These are phyloP conservation scores for Pythium aristosporum DNA, from an alignment of 352 stramenopile species.

Conservation along the genomic window DNA sequence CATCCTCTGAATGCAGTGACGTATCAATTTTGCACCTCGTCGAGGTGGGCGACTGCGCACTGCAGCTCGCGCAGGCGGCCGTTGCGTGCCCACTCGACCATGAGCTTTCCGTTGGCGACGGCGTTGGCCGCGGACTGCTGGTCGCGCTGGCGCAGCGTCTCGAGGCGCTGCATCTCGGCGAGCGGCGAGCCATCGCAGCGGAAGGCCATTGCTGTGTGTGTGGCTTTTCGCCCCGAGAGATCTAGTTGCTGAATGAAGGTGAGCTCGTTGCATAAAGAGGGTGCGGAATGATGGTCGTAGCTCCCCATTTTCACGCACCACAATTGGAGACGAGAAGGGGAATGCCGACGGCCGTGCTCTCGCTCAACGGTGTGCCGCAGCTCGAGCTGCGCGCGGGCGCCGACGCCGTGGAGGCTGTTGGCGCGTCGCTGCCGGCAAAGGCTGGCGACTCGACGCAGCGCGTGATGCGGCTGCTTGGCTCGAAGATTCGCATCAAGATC, in stretches of 20 bases:
- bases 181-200: conserved; percentile 34
- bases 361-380: conserved; percentile 59
- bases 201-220: conserved; percentile 30
- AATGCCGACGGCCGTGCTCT: conserved; percentile 42
- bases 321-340: no score
- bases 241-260: background rate
- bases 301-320: background rate
- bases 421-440: background rate
- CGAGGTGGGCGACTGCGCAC: conserved; percentile 43
- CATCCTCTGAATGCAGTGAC: background rate
- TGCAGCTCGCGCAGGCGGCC: conserved; percentile 56
- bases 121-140: conserved; percentile 54
- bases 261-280: conserved; percentile 1
- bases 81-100: conserved; percentile 44
- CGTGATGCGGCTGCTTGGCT: conserved; percentile 61
- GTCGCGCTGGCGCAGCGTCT: conserved; percentile 42
- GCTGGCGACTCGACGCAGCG: conserved; percentile 49
- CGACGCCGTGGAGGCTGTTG: conserved; percentile 18
- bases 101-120: conserved; percentile 62
- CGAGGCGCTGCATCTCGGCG: conserved; percentile 61
- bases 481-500: conserved; percentile 62
- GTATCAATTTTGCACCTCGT: conserved; percentile 29
- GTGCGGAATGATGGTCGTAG: background rate
- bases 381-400: conserved; percentile 35
- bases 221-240: background rate